Evolutionary conservation across 345 rosid genomes (phyloP).

Genomic region (Ceriops tagal): DNA sequence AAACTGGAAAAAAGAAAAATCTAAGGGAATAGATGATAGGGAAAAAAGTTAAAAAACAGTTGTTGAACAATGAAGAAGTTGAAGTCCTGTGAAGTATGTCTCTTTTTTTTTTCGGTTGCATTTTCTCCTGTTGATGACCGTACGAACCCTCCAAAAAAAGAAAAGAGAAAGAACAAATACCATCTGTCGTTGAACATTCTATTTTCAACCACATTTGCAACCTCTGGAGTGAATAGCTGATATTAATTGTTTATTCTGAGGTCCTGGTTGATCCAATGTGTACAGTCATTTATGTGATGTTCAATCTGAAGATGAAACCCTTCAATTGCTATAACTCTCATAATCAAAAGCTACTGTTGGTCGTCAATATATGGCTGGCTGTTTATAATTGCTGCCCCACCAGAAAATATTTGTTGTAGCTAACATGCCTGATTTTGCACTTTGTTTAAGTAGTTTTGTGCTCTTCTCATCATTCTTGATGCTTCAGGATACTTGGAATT

Average conservation of each 20-base stretch:
- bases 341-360: background rate
- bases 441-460: background rate
- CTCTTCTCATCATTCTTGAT: slow-evolving; percentile 18
- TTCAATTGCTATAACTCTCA: background rate
- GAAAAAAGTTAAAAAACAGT: background rate
- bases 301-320: background rate
- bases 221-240: too few species aligned
- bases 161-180: too few species aligned
- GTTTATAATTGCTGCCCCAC: background rate
- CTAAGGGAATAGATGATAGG: too few species aligned
- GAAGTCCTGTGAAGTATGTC: background rate
- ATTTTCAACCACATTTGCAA: too few species aligned
- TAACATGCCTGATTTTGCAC: background rate
- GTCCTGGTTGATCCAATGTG: too few species aligned
- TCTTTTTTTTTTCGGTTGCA: too few species aligned
- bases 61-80: background rate
- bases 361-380: background rate
- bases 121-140: background rate
- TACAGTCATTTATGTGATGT: background rate
- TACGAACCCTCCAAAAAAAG: too few species aligned
- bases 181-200: too few species aligned
- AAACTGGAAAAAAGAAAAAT: too few species aligned
- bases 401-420: too few species aligned
- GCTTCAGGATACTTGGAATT: slow-evolving; percentile 60
- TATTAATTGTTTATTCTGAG: too few species aligned